These are phyloP conservation scores for Trypanosoma conorhini DNA, from an alignment of 208 protist genomes.

Conservation along the genomic window DNA sequence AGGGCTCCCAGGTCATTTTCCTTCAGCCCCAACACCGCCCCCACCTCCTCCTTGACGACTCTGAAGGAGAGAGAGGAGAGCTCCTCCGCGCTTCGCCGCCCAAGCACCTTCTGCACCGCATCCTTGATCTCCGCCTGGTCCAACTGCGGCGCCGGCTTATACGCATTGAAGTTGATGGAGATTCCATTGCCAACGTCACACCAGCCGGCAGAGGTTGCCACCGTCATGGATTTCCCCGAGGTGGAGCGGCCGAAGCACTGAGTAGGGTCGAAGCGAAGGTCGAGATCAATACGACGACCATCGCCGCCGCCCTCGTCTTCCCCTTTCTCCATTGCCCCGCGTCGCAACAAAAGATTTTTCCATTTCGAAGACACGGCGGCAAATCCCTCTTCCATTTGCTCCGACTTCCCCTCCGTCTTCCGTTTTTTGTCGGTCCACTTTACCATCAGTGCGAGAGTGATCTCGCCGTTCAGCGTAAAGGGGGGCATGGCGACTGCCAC, in stretches of 20 bases:
- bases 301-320: constrained; percentile 1
- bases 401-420: not conserved
- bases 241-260: constrained; percentile 34
- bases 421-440: constrained; percentile 2
- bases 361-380: constrained; percentile 8
- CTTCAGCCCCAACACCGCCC: constrained; percentile 28
- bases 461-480: constrained; percentile 12
- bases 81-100: not conserved
- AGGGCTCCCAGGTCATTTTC: constrained; percentile 33
- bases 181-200: constrained; percentile 28
- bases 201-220: constrained; percentile 53
- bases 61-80: constrained; percentile 51
- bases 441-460: not conserved
- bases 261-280: constrained; percentile 61
- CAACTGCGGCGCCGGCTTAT: constrained; percentile 39
- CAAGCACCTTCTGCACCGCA: constrained; percentile 46
- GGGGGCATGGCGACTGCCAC: constrained; percentile 1
- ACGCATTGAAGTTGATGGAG: constrained; percentile 58
- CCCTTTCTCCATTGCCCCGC: not conserved
- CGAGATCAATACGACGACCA: constrained; percentile 25
- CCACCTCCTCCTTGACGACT: constrained; percentile 40
- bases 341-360: constrained; percentile 22
- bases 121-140: constrained; percentile 27
- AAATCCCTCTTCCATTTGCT: constrained; percentile 8
- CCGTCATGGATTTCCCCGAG: constrained; percentile 63